Evolutionary conservation across 2,329 filamentous ascomycete species (phyloP).

Genomic region (Akanthomyces lecanii): DNA sequence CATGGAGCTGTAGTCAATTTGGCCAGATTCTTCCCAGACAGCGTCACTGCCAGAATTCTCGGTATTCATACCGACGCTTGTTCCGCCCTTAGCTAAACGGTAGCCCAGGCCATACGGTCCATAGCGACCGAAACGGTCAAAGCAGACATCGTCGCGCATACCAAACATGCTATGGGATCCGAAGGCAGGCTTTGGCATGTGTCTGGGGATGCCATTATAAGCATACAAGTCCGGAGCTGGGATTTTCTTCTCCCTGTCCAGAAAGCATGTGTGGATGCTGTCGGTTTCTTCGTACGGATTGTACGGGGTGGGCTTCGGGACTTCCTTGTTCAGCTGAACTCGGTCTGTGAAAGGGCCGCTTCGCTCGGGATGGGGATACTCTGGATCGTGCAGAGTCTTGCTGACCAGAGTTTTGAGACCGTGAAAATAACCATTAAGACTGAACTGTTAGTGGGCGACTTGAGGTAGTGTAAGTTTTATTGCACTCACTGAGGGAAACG

Average conservation of each 20-base stretch:
- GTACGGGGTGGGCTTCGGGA: conserved; percentile 51
- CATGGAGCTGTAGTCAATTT: conserved; percentile 52
- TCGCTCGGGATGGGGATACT: conserved; percentile 58
- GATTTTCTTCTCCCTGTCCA: conserved; percentile 56
- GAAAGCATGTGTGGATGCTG: conserved; percentile 57
- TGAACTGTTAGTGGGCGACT: conserved; percentile 30
- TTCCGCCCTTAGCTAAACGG: conserved; percentile 64
- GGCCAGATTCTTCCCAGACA: conserved; percentile 51
- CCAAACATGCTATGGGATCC: conserved; percentile 74
- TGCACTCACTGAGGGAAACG: conserved; percentile 35
- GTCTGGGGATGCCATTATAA: conserved; percentile 66
- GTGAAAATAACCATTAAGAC: conserved; percentile 75
- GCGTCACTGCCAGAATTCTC: conserved; percentile 63
- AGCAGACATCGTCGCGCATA: conserved; percentile 74
- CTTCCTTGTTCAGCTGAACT: conserved; percentile 17
- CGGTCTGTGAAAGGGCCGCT: conserved; percentile 3
- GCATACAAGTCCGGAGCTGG: conserved; percentile 61
- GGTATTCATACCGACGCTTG: conserved; percentile 66
- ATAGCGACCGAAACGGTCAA: conserved; percentile 79
- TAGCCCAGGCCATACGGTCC: conserved; percentile 88
- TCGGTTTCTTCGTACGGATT: conserved; percentile 63
- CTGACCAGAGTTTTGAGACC: conserved; percentile 69
- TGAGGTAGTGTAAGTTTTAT: neutral
- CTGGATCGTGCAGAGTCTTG: conserved; percentile 59
- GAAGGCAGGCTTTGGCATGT: conserved; percentile 72